Evolutionary conservation across 2,329 filamentous ascomycete species (phyloP), one percentile per base, ranked within the genome.

Genomic region (Ceratocystiopsis minuta): DNA sequence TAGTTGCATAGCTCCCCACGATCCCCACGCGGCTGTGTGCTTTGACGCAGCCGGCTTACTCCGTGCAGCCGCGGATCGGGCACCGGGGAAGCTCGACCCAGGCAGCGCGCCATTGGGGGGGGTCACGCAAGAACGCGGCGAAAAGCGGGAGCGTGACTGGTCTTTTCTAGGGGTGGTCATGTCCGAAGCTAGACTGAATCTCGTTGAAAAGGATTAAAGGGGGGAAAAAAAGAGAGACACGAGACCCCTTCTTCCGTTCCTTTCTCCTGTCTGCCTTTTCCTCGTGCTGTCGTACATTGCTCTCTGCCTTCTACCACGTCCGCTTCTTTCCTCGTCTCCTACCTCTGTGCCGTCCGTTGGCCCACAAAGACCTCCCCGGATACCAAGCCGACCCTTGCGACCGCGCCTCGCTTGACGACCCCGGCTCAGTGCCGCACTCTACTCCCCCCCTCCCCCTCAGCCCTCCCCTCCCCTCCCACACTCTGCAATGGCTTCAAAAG

Each of bases 401-500:
- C 24, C n/a, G 7, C 24, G 24, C 20, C 4, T 7, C 20, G 24
- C 24, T 28, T 28, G 24, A 28, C 24, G 20, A 20, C n/a, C 24
- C 24, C 24, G 24, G 24, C 24, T 9, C 24, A 28, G 6, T 6
- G 12, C 4, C 13, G 16, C 14, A 18, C 31, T 32, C 31, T 16
- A 34, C 28, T 12, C 39, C 10, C 24, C 20, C 16, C 28, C 18
- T 31, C 35, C 13, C 15, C n/a, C 31, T 17, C 16, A 15, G n/a
- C 16, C n/a, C 6, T 35, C n/a, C 16, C 10, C 16, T 16, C 10
- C 34, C n/a, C n/a, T 17, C n/a, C n/a, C 13, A 34, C 28, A 14
- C 16, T 4, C 38, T n/a, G 15, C 28, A 37, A 51, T 66, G 63
- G 58, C 63, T 45, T 61, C 61, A 35, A 66, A 63, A 48, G 58